Evolutionary conservation across 176 grass and related monocot species (phyloP).

Genomic region (Lolium perenne): DNA sequence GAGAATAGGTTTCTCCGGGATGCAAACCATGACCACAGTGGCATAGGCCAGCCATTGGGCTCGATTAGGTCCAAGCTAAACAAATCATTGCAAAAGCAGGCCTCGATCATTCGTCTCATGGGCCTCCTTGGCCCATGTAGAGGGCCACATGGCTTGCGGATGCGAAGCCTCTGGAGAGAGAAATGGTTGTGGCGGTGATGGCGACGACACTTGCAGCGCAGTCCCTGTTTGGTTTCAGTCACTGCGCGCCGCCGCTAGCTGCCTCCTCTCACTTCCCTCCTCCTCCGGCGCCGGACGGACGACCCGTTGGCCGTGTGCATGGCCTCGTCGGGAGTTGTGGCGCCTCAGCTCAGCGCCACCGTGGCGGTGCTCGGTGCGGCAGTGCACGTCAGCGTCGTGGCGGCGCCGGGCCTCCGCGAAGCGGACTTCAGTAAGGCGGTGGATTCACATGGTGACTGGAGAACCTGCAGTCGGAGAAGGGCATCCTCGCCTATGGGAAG

Average conservation of each 20-base stretch:
- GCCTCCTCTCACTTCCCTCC: neutral
- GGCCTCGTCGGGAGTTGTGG: conserved; percentile 45
- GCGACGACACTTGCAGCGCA: conserved; percentile 11
- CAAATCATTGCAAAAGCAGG: neutral
- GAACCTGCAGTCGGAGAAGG: conserved; percentile 78
- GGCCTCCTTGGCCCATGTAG: neutral
- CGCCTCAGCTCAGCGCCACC: conserved; percentile 24
- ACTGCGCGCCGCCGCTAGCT: neutral
- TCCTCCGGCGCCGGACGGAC: neutral
- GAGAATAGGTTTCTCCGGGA: no score
- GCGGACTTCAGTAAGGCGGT: conserved; percentile 75
- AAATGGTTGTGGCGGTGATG: conserved; percentile 20
- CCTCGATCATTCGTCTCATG: neutral
- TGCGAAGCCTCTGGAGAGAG: neutral
- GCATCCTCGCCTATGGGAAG: conserved; percentile 61
- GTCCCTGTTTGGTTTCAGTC: conserved; percentile 27
- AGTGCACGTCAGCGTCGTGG: conserved; percentile 51
- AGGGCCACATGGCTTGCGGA: neutral
- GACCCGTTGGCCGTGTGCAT: conserved; percentile 42
- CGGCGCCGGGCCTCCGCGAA: conserved; percentile 66
- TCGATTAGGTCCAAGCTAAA: neutral
- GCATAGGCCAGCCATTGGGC: neutral
- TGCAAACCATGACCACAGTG: no score
- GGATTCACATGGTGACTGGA: conserved; percentile 74
- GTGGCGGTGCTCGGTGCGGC: conserved; percentile 56